Percentiles rank a stretch among this genome's conserved stretches.
These are phyloP conservation scores for Claviceps sp. DNA, from an alignment of 2,329 filamentous ascomycete species.

Conservation along the genomic window DNA sequence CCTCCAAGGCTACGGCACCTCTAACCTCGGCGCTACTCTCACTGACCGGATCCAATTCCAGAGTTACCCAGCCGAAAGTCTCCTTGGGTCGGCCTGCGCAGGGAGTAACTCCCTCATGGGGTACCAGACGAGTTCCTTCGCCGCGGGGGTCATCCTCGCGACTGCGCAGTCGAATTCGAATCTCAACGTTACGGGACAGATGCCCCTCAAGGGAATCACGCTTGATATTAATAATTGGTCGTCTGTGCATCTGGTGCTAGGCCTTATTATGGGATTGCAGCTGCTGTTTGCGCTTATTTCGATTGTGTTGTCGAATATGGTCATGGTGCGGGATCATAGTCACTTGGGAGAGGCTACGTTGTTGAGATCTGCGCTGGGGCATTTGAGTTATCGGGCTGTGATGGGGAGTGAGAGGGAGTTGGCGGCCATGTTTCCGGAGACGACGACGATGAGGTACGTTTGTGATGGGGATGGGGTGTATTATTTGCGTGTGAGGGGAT, in stretches of 20 bases:
- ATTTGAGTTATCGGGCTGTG: slow-evolving; percentile 7
- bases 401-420: slow-evolving; percentile 10
- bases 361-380: slow-evolving; percentile 9
- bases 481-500: slow-evolving; percentile 2
- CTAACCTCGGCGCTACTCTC: slow-evolving; percentile 11
- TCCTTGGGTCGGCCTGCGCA: slow-evolving; percentile 20
- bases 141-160: slow-evolving; percentile 21
- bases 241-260: slow-evolving; percentile 18
- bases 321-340: slow-evolving; percentile 15
- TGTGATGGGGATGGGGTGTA: slow-evolving; percentile 4
- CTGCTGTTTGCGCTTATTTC: slow-evolving; percentile 14
- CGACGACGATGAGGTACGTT: slow-evolving; percentile 5
- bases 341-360: slow-evolving; percentile 10
- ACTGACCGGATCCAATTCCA: slow-evolving; percentile 19
- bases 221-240: slow-evolving; percentile 21
- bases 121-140: slow-evolving; percentile 20
- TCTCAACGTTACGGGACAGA: slow-evolving; percentile 14
- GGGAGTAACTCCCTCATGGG: slow-evolving; percentile 23
- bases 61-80: slow-evolving; percentile 27
- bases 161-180: slow-evolving; percentile 17
- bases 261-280: slow-evolving; percentile 19
- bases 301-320: slow-evolving; percentile 13
- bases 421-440: slow-evolving; percentile 3
- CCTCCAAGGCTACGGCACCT: slow-evolving; percentile 23
- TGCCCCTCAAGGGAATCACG: slow-evolving; percentile 18